Percentiles rank a stretch among this genome's conserved stretches.
Evolutionary conservation across 2,329 filamentous ascomycete genomes (phyloP).

Genomic region (Elsinoe perseae): DNA sequence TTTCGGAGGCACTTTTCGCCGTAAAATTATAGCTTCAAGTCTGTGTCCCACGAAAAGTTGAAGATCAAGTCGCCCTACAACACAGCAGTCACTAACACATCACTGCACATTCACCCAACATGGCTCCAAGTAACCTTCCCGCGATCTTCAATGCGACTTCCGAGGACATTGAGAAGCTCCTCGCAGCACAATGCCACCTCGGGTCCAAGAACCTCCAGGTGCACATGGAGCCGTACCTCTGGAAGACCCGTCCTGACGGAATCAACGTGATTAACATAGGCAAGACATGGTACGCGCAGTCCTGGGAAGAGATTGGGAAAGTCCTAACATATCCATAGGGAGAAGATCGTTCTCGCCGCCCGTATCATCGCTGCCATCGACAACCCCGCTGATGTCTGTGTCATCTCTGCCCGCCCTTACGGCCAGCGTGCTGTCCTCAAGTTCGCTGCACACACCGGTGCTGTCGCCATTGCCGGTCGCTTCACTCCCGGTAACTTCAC

Average conservation of each 20-base stretch:
- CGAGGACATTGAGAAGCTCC: constrained; percentile 99
- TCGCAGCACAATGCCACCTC: constrained; percentile 92
- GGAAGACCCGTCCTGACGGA: constrained; percentile 98
- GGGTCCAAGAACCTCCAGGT: constrained; percentile 99
- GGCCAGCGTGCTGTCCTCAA: constrained; percentile 99
- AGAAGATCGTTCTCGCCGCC: constrained; percentile 98
- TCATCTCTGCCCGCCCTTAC: constrained; percentile 99
- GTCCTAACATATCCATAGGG: constrained; percentile 50
- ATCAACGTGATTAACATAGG: constrained; percentile 99
- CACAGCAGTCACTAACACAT: constrained; percentile 11
- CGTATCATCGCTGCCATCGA: constrained; percentile 98
- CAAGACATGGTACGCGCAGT: constrained; percentile 84
- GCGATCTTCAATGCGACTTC: constrained; percentile 92
- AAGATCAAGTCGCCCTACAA: neutral
- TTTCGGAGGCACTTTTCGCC: constrained; percentile 13
- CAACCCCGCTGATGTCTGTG: constrained; percentile 98
- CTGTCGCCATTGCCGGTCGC: constrained; percentile 94
- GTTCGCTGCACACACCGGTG: constrained; percentile 97
- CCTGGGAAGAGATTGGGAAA: neutral
- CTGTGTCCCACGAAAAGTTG: constrained; percentile 14
- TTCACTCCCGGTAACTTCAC: constrained; percentile 99
- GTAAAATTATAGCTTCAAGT: neutral
- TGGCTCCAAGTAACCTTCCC: constrained; percentile 93
- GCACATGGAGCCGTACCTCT: constrained; percentile 99
- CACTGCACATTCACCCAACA: constrained; percentile 49